phyloP scores from a whole-genome alignment of 106 monocot species.

The Dactylorhiza incarnata region DNA sequence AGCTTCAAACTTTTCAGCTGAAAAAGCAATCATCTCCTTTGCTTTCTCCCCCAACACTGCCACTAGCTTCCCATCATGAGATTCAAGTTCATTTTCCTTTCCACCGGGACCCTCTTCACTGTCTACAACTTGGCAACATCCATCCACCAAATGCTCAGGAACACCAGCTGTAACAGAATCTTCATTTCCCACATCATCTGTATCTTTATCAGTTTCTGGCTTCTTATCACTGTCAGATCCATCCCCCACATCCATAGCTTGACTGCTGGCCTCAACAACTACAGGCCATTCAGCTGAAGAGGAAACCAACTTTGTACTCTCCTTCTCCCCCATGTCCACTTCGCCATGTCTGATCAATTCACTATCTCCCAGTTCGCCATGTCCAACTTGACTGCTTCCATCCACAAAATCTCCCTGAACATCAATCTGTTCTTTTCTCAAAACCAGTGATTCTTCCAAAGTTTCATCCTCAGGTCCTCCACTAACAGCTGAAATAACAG shows the following conservation, averaged over 20 bases:
- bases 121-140: neutral
- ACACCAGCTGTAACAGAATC: neutral
- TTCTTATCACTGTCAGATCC: neutral
- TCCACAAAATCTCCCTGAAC: neutral
- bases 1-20: slow-evolving; percentile 1
- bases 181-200: neutral
- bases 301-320: neutral
- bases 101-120: no score
- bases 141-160: neutral
- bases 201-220: slow-evolving; percentile 1
- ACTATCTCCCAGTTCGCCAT: neutral
- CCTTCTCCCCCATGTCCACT: neutral
- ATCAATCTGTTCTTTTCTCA: neutral
- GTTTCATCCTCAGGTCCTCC: neutral
- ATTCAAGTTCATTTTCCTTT: neutral
- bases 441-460: neutral
- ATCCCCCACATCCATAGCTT: neutral
- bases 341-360: neutral
- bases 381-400: neutral
- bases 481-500: neutral
- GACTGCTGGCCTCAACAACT: neutral
- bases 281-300: neutral
- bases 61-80: neutral
- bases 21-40: neutral
- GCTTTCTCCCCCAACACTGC: neutral